Conservation (phyloP, 305 asterid species). For the Fraxinus dipetala region DNA sequence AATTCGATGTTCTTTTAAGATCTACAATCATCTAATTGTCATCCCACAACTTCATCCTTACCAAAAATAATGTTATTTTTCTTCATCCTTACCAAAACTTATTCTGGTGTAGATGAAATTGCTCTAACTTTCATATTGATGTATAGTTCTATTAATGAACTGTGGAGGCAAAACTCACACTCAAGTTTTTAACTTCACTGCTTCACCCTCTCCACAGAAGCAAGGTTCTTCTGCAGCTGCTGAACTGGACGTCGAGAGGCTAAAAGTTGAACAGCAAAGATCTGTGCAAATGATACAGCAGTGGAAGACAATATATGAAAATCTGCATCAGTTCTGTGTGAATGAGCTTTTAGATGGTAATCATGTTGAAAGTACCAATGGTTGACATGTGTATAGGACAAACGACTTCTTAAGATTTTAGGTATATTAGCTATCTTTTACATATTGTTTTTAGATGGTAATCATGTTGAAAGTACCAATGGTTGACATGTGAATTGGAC, state of each 20-base stretch:
- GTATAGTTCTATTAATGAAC: background rate
- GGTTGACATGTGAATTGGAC: background rate
- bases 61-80: background rate
- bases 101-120: background rate
- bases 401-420: background rate
- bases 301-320: slow-evolving; percentile 54
- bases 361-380: slow-evolving; percentile 31
- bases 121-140: background rate
- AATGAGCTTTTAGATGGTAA: slow-evolving; percentile 57
- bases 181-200: slow-evolving; percentile 3
- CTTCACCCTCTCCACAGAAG: slow-evolving; percentile 38
- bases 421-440: background rate
- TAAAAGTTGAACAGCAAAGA: slow-evolving; percentile 46
- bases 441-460: slow-evolving; percentile 57
- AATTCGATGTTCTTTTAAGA: background rate
- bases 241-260: slow-evolving; percentile 64
- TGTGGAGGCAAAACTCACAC: background rate
- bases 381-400: background rate
- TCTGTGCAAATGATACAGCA: slow-evolving; percentile 58
- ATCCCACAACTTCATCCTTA: background rate
- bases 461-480: slow-evolving; percentile 31
- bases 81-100: background rate
- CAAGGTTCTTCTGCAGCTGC: slow-evolving; percentile 69
- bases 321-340: slow-evolving; percentile 61
- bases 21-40: background rate